phyloP scores from a whole-genome alignment of 208 protist genomes.

The Acanthamoeba sp. region DNA sequence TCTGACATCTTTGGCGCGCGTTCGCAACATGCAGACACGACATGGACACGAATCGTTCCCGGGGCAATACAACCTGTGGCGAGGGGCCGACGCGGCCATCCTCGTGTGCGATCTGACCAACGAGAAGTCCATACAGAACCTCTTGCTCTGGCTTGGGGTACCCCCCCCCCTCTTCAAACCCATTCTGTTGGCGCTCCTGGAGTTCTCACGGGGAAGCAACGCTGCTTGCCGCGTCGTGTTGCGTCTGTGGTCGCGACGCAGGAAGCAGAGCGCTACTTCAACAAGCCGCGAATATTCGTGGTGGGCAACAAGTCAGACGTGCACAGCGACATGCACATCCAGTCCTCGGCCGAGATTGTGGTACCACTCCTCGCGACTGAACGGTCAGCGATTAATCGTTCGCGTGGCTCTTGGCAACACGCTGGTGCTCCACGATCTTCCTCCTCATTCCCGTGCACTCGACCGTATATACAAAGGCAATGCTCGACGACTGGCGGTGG shows the following conservation, averaged over 20 bases:
- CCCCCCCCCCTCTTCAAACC: background rate
- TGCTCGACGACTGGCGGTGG: slow-evolving; percentile 49
- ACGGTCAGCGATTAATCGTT: no score
- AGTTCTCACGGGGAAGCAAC: no score
- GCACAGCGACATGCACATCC: slow-evolving; percentile 32
- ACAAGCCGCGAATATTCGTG: slow-evolving; percentile 19
- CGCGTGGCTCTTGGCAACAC: no score
- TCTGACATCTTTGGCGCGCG: background rate
- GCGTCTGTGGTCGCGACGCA: background rate
- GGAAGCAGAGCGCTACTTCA: slow-evolving; percentile 14
- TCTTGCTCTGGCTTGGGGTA: slow-evolving; percentile 42
- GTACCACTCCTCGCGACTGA: background rate
- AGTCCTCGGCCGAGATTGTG: slow-evolving; percentile 20
- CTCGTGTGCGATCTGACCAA: slow-evolving; percentile 50
- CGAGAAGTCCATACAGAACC: background rate
- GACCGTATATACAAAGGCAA: background rate
- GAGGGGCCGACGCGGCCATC: background rate
- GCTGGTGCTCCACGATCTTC: no score
- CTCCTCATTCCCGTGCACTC: background rate
- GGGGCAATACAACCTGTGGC: slow-evolving; percentile 34
- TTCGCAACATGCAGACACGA: background rate
- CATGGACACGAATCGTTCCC: background rate
- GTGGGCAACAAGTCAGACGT: slow-evolving; percentile 33
- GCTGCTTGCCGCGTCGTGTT: no score
- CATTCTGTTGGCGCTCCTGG: background rate